Evolutionary conservation across 179 eudicot genomes (phyloP).

Genomic region (Camellia oleifera): DNA sequence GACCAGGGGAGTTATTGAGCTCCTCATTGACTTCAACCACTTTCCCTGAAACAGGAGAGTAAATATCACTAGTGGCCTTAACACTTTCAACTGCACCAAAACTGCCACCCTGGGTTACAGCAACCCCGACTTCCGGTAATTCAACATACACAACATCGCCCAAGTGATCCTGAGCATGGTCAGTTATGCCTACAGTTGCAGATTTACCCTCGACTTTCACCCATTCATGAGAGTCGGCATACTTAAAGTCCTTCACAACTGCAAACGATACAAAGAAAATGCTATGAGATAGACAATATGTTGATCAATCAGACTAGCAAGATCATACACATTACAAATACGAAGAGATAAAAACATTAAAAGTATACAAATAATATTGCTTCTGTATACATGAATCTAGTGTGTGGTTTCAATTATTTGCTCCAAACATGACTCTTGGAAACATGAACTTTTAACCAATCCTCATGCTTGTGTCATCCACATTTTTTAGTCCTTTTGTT

Average conservation of each 20-base stretch:
- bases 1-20: slow-evolving; percentile 50
- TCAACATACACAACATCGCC: slow-evolving; percentile 79
- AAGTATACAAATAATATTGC: too few relatives aligned
- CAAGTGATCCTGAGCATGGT: slow-evolving; percentile 73
- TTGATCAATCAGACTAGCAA: too few relatives aligned
- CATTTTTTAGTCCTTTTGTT: too few relatives aligned
- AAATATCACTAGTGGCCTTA: slow-evolving; percentile 74
- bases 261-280: slow-evolving; percentile 20
- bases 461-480: too few relatives aligned
- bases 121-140: slow-evolving; percentile 61
- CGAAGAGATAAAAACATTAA: too few relatives aligned
- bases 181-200: slow-evolving; percentile 70
- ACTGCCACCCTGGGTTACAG: slow-evolving; percentile 51
- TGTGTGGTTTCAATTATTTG: too few relatives aligned
- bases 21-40: slow-evolving; percentile 53
- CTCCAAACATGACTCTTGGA: too few relatives aligned
- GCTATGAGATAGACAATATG: too few relatives aligned
- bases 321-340: too few relatives aligned
- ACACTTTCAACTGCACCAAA: slow-evolving; percentile 91
- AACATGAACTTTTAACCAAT: too few relatives aligned
- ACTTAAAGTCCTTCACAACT: slow-evolving; percentile 61
- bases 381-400: too few relatives aligned
- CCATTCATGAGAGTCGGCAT: slow-evolving; percentile 77
- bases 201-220: slow-evolving; percentile 61
- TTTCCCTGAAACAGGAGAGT: slow-evolving; percentile 72